Evolutionary conservation across 1,139 yeast genomes (phyloP), one percentile per base, ranked within the genome.

Genomic region (Geotrichum candidum): DNA sequence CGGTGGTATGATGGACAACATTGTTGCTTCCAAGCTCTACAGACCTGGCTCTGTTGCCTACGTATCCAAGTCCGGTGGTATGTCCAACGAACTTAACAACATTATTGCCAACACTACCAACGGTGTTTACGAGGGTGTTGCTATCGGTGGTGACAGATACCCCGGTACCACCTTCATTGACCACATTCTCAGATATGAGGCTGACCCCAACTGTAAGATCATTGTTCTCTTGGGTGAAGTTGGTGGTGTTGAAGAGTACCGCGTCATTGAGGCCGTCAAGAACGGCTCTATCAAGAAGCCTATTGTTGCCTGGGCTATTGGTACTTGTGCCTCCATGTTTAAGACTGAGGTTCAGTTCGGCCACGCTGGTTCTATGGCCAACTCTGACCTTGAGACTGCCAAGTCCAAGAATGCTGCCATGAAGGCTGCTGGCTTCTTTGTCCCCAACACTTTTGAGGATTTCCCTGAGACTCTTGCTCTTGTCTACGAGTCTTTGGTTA

Each of bases 1-100:
- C 58, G 81, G 82, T 60, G 81, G 81, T 65, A 78, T 78, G 82
- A 78, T 78, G 81, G 81, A 78, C 70, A 78, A 78, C 75, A 78
- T 78, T 63, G 80, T 78, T 51, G 79, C 81, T 35, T 77, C 81
- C 64, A 78, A 78, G 74, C 76, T 78, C 54, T 78, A 78, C 74
- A 77, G 81, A 58, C 78, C 81, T 31, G 81, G 81, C 29, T 76
- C 80, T 15, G 82, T 78, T 33, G 81, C 80, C 60, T 78, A 78
- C 71, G 81, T 78, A 51, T 78, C 81, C 71, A 78, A 78, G 74
- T 76, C 80, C 51, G 81, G 81, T 63, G 81, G 81, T 65, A 78
- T 78, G 81, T 78, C 82, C 66, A 78, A 78, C 70, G 81, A 78
- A 71, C 73, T 78, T 64, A 78, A 78, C 76, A 78, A 78, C 73